Base-by-base conservation (phyloP, 371 early-diverging fungal genomes). In the Circinella umbellata region DNA sequence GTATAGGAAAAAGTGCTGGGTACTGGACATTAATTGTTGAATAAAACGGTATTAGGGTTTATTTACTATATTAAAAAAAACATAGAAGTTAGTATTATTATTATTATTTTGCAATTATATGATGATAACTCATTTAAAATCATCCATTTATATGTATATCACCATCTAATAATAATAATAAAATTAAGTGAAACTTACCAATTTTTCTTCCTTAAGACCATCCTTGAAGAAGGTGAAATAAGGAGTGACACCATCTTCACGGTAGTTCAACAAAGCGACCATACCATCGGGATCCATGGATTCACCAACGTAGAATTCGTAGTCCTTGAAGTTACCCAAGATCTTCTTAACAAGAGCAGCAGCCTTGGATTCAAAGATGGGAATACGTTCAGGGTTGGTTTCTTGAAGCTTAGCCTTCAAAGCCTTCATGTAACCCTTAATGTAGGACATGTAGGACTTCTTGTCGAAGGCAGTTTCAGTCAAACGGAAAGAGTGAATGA, bases 141-240 rank as follows among this genome's bases (percentile, higher is more conserved):
- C 1, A 27, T 27, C 27, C 2, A 27, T 27, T 27, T 27, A 27
- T 27, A 27, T 47, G 3, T n/a, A 47, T 47, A 47, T 9, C 47
- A 3, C 9, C 47, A 47, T n/a, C n/a, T n/a, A n/a, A n/a, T n/a
- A n/a, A n/a, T 47, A 27, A 27, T 27, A 27, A 27, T 1, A 27
- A 27, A 27, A 27, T n/a, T n/a, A 27, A 27, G 2, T 27, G 2
- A 49, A 20, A 70, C 75, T 61, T 71, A 75, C 75, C 66, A 94
- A 85, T 91, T 96, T 96, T 82, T 86, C 78, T 55, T 73, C 73
- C 82, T 86, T 90, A 75, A 97, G 87, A 83, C 94, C 96, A 81
- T 95, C 94, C 89, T 91, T 94, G 92, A 94, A 95, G 90, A 94
- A 94, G 71, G 92, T 92, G 78, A 96, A 87, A 91, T 83, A 97